A percentile compares a stretch with the other conserved stretches of the same genome.
Conservation (phyloP, 768 basidiomycete genomes). For the Chiua virens region DNA sequence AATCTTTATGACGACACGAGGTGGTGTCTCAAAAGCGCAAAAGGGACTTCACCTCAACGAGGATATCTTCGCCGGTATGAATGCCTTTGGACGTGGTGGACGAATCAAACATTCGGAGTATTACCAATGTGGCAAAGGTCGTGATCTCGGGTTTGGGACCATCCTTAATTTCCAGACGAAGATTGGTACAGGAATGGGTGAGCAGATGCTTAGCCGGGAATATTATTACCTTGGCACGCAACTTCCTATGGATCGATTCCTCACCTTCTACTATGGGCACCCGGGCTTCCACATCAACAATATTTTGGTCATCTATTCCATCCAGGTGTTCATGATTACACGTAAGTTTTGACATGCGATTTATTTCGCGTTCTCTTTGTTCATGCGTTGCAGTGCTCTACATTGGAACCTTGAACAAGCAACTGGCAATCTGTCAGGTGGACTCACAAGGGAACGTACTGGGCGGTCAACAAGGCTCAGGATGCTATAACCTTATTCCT, state of each 20-base stretch:
- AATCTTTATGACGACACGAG: constrained; percentile 97
- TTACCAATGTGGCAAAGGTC: constrained; percentile 99
- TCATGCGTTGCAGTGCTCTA: constrained; percentile 63
- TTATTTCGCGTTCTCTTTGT: neutral
- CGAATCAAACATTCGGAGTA: constrained; percentile 99
- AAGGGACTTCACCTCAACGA: constrained; percentile 98
- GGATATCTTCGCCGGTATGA: constrained; percentile 99
- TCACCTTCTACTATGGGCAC: constrained; percentile 99
- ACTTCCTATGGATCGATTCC: constrained; percentile 95
- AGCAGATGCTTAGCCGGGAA: constrained; percentile 99
- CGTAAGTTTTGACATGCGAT: constrained; percentile 47
- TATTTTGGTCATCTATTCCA: constrained; percentile 96
- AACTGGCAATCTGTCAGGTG: constrained; percentile 82
- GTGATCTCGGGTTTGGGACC: constrained; percentile 98
- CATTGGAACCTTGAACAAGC: constrained; percentile 95
- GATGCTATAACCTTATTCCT: constrained; percentile 92
- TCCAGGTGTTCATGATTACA: constrained; percentile 97
- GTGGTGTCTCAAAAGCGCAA: constrained; percentile 98
- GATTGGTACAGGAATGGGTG: constrained; percentile 99
- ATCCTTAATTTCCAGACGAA: constrained; percentile 99
- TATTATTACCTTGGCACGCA: constrained; percentile 99
- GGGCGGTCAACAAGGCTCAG: constrained; percentile 72
- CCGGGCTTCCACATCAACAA: constrained; percentile 99
- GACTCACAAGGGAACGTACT: constrained; percentile 80
- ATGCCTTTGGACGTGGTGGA: constrained; percentile 95